These are phyloP conservation scores for Plectosphaerella plurivora DNA, from an alignment of 2,329 filamentous ascomycete species.

Conservation along the genomic window DNA sequence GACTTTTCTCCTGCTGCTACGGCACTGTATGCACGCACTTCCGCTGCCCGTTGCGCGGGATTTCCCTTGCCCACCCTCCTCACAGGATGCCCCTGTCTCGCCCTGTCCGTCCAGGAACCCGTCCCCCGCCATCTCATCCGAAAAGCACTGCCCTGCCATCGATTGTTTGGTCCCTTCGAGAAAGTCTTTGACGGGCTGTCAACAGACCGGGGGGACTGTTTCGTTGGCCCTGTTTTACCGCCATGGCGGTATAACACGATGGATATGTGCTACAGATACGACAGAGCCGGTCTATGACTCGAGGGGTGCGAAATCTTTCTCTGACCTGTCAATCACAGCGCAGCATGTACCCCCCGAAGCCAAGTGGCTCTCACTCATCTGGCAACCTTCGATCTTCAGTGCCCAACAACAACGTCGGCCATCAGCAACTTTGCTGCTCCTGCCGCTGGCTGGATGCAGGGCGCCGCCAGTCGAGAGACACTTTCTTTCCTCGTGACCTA, in stretches of 20 bases:
- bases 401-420: not conserved
- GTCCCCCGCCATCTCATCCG: not conserved
- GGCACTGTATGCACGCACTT: not conserved
- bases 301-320: too few species aligned
- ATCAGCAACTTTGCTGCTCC: not conserved
- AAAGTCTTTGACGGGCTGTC: too few species aligned
- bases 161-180: too few species aligned
- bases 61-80: conserved; percentile 2
- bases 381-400: not conserved
- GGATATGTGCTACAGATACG: too few species aligned
- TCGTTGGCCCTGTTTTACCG: too few species aligned
- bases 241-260: too few species aligned
- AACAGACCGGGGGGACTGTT: too few species aligned
- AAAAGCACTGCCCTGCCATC: too few species aligned
- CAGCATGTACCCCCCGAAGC: not conserved
- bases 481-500: not conserved
- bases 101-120: not conserved
- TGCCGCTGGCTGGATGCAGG: not conserved
- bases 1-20: not conserved
- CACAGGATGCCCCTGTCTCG: not conserved
- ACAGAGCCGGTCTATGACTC: too few species aligned
- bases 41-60: not conserved
- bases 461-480: not conserved
- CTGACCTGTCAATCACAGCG: too few species aligned
- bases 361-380: not conserved